Evolutionary conservation across 441 rosid species (phyloP), one percentile per base, ranked within the genome.

Genomic region (Adansonia grandidieri): DNA sequence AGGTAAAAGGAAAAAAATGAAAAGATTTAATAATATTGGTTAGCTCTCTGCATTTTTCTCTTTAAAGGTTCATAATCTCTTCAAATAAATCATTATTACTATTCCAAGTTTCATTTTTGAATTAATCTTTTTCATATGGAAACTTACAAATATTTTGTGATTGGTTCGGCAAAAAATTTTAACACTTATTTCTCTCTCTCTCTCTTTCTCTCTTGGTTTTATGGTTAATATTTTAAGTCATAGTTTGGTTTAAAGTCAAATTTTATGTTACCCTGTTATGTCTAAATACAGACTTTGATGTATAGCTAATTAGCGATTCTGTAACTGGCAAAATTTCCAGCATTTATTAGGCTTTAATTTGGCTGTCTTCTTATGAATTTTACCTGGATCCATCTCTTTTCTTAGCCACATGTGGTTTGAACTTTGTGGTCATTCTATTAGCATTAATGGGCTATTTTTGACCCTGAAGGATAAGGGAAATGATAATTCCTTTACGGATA

Each of bases 341-440:
- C 75, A 73, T 64, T 71, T 74, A 73, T 78, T 56, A 45, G 67
- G 68, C 56, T 50, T 56, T 48, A 0, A n/a, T 61, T 54, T 51
- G 73, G 79, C 81, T 78, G 80, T 81, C 58, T 63, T 58, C 17
- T 13, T 72, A 75, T 68, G 40, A 76, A n/a, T 61, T 37, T 71
- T 37, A 64, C 76, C 79, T 73, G 76, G 71, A 81, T 80, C 20
- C 8, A 17, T 42, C 63, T 14, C 57, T 32, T 28, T 77, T 54
- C 37, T 61, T 80, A 71, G 77, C 75, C 24, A 7, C 71, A 6
- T 45, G 2, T 40, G 75, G 75, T 80, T 80, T 57, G 65, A 24
- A 67, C 74, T 56, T 70, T 69, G 51, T 64, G 60, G 63, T 28
- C 24, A 54, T 53, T 67, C 62, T 53, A 5, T 28, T 32, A 13